These are phyloP conservation scores for Aspergillus taichungensis DNA, from an alignment of 495 filamentous ascomycete species.

Conservation along the genomic window DNA sequence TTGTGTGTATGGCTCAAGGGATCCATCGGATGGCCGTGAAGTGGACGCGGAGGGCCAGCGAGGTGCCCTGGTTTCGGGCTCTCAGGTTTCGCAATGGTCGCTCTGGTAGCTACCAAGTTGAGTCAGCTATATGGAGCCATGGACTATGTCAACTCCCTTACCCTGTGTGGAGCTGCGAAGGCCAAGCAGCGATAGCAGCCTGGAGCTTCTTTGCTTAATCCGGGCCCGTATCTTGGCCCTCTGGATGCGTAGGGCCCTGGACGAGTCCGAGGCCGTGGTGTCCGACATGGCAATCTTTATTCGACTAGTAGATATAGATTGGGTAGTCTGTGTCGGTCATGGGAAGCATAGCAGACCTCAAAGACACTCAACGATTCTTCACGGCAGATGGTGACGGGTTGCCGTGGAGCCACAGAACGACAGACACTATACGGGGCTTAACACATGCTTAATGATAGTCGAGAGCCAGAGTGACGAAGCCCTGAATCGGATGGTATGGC, in stretches of 20 bases:
- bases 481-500: too few species aligned
- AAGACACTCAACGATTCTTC: too few species aligned
- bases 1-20: too few species aligned
- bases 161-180: conserved; percentile 15
- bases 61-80: too few species aligned
- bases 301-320: not conserved
- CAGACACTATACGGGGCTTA: not conserved
- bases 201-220: conserved; percentile 28
- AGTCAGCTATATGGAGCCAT: not conserved
- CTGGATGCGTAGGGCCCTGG: not conserved
- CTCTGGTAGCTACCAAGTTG: not conserved
- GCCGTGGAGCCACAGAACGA: too few species aligned
- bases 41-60: too few species aligned
- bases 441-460: not conserved
- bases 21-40: too few species aligned
- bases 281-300: conserved; percentile 16
- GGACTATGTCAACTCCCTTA: conserved; percentile 2
- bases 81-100: not conserved
- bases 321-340: too few species aligned
- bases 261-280: conserved; percentile 14
- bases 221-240: conserved; percentile 16
- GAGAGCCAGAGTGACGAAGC: not conserved
- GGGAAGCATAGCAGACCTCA: too few species aligned
- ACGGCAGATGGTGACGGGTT: too few species aligned
- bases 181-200: conserved; percentile 29